A percentile compares a stretch with the other conserved stretches of the same genome.
phyloP scores from a whole-genome alignment of 176 grass and related monocot species.

The Bonia amplexicaulis region DNA sequence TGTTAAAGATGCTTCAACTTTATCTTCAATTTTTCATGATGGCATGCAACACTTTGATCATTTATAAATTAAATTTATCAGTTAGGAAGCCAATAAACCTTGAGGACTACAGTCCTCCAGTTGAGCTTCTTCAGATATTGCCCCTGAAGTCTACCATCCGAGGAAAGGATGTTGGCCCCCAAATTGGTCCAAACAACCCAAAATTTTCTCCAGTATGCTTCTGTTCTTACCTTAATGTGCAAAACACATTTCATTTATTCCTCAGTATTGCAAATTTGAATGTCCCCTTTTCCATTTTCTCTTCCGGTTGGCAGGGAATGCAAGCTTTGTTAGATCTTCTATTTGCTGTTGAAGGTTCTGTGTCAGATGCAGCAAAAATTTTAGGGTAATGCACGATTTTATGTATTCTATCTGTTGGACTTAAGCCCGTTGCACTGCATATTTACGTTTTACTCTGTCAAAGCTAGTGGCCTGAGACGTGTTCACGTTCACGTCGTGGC shows the following conservation, averaged over 20 bases:
- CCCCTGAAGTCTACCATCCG: constrained; percentile 81
- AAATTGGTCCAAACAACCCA: constrained; percentile 85
- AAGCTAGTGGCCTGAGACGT: no score
- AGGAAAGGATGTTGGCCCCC: constrained; percentile 64
- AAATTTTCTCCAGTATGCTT: constrained; percentile 71
- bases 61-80: constrained; percentile 29
- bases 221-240: background rate
- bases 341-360: constrained; percentile 79
- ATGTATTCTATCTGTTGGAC: background rate
- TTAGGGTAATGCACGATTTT: constrained; percentile 60
- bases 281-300: background rate
- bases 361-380: constrained; percentile 75
- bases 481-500: no score
- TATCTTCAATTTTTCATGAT: background rate
- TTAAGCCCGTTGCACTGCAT: no score
- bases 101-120: constrained; percentile 65
- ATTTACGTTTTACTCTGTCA: no score
- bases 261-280: background rate
- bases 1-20: background rate
- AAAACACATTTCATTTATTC: background rate
- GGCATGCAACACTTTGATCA: background rate
- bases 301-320: constrained; percentile 63
- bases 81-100: constrained; percentile 84
- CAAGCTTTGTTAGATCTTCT: constrained; percentile 92
- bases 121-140: constrained; percentile 87